Evolutionary conservation across 140 eudicot species (phyloP), one percentile per base, ranked within the genome.

Genomic region (Bidens hawaiensis): DNA sequence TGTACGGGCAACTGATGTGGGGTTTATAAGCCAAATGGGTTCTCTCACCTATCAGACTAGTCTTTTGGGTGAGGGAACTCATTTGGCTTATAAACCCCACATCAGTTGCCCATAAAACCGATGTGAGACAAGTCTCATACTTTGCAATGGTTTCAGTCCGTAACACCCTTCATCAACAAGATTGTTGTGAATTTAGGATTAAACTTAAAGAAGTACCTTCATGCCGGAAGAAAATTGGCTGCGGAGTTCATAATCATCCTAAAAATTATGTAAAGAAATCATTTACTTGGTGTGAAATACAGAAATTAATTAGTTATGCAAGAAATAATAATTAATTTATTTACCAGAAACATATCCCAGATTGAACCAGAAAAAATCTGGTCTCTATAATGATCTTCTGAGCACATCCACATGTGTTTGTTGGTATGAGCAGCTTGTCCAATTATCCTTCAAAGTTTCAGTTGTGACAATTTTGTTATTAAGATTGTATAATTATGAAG

Each of bases 391-490:
- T 70, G 74, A 60, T 86, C 74, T 70, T 70, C 89, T 25, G 84
- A 63, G 40, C 75, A 52, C 69, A 85, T 77, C 97, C 95, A 94
- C 55, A 60, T 57, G 78, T 94, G 94, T 60, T 75, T 85, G 78
- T 80, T 80, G 47, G 75, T 60, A 55, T 79, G 70, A 62, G 97
- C 97, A 61, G 79, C 77, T 85, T 83, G 81, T 55, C 97, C 97
- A 70, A 85, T 81, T 67, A 79, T 51, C 78, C 99, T 94, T 49
- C 0, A 49, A 55, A 45, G 4, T 65, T 18, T 25, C 48, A 71
- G 38, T 28, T 14, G 31, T 55, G 3, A 59, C 55, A 33, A 1
- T 49, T 40, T 40, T 70, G 43, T 23, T 36, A 45, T 71, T 28
- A 62, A 55, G 45, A 49, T 63, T 2, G 15, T 8, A 62, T 19